Evolutionary conservation across 805 yeast genomes (phyloP).

Genomic region (Suhomyces tanzawaensis): DNA sequence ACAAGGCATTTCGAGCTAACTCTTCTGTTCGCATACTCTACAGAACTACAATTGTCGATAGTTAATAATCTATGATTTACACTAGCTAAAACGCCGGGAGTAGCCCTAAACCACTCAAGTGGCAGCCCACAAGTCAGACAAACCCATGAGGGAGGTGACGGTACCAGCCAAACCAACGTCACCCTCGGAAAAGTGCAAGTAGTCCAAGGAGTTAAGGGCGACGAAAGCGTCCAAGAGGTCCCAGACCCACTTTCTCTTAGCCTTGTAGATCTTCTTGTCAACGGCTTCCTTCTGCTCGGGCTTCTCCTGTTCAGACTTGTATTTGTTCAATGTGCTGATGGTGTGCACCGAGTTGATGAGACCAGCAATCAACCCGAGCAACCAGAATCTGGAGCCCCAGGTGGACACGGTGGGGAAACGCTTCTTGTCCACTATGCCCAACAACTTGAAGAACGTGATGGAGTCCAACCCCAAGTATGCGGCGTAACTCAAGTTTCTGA

Average conservation of each 20-base stretch:
- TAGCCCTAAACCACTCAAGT: too few relatives aligned
- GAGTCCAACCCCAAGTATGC: constrained; percentile 65
- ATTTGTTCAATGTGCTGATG: constrained; percentile 30
- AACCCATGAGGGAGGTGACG: constrained; percentile 74
- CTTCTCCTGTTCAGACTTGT: constrained; percentile 15
- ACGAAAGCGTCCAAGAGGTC: constrained; percentile 72
- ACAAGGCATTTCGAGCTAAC: too few relatives aligned
- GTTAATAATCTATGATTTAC: too few relatives aligned
- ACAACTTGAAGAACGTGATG: constrained; percentile 56
- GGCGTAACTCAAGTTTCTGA: constrained; percentile 60
- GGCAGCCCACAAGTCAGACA: constrained; percentile 66
- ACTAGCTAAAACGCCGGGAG: too few relatives aligned
- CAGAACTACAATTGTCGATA: too few relatives aligned
- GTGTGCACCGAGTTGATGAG: constrained; percentile 56
- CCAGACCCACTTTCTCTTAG: constrained; percentile 68
- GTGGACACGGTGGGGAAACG: constrained; percentile 51
- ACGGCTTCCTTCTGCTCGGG: constrained; percentile 34
- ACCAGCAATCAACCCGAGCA: constrained; percentile 64
- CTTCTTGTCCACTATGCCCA: constrained; percentile 52
- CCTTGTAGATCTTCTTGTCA: constrained; percentile 43
- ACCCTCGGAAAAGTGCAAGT: constrained; percentile 69
- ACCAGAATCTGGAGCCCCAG: constrained; percentile 73
- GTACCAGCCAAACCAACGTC: constrained; percentile 82
- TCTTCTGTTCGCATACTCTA: too few relatives aligned
- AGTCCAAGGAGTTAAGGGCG: constrained; percentile 65